Percentiles rank a stretch among this genome's conserved stretches.
Conservation (phyloP, 192 early-diverging fungal species). For the Coemansia sp. region DNA sequence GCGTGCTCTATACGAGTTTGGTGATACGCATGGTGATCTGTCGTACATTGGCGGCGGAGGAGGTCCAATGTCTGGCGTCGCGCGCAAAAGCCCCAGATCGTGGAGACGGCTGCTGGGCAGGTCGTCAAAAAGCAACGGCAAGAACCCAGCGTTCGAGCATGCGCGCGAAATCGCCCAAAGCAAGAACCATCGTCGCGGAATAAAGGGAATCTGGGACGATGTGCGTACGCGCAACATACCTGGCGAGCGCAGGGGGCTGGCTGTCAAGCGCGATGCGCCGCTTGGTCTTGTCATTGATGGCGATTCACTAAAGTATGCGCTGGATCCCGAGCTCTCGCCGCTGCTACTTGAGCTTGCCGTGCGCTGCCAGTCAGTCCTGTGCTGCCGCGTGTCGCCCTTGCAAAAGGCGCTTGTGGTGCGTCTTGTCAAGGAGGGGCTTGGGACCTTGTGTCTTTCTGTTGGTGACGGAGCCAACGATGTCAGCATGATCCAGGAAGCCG, state of each 20-base stretch:
- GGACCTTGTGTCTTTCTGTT: slow-evolving; percentile 87
- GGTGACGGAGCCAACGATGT: slow-evolving; percentile 99
- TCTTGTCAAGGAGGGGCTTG: slow-evolving; percentile 78
- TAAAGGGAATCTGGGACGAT: slow-evolving; percentile 53
- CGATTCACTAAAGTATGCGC: slow-evolving; percentile 74
- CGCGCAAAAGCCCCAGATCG: slow-evolving; percentile 27
- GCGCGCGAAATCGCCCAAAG: slow-evolving; percentile 32
- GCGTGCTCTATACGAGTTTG: slow-evolving; percentile 66
- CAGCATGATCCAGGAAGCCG: slow-evolving; percentile 96
- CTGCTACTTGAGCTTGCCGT: slow-evolving; percentile 73
- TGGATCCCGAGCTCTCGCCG: slow-evolving; percentile 61
- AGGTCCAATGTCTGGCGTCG: slow-evolving; percentile 35
- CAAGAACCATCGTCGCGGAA: slow-evolving; percentile 33
- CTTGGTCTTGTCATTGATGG: slow-evolving; percentile 90
- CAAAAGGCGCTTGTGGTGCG: slow-evolving; percentile 96
- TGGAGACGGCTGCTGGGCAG: slow-evolving; percentile 41
- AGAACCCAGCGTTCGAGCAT: slow-evolving; percentile 32
- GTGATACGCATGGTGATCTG: slow-evolving; percentile 45
- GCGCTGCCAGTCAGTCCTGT: slow-evolving; percentile 84
- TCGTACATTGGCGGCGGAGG: slow-evolving; percentile 44
- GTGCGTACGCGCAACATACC: slow-evolving; percentile 53
- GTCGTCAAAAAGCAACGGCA: slow-evolving; percentile 7
- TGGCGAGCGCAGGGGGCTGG: slow-evolving; percentile 13
- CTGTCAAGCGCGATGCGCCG: slow-evolving; percentile 36
- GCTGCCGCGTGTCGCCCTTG: slow-evolving; percentile 92